These are phyloP conservation scores for Syzygium malaccense DNA, from an alignment of 441 rosid genomes.

Conservation along the genomic window DNA sequence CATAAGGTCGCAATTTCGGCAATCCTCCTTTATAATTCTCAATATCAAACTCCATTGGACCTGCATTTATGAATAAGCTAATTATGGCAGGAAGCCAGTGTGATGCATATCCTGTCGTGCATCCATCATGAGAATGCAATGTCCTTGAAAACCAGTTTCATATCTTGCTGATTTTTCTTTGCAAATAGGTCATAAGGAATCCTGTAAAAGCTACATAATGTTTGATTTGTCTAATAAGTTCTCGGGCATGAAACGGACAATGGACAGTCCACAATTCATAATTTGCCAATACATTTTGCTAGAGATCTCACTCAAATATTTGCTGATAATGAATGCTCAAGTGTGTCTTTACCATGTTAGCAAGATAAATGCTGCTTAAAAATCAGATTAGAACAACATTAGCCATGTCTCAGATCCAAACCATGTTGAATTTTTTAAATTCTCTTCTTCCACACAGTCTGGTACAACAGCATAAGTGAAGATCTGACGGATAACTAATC, in stretches of 20 bases:
- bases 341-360: neutral
- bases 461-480: neutral
- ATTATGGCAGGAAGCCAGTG: neutral
- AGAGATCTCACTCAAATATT: neutral
- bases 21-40: constrained; percentile 9
- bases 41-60: constrained; percentile 20
- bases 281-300: neutral
- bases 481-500: neutral
- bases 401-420: neutral
- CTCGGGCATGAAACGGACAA: neutral
- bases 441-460: neutral
- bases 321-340: neutral
- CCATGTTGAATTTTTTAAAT: neutral
- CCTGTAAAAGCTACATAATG: neutral
- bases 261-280: neutral
- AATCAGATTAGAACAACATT: neutral
- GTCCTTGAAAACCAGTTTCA: neutral
- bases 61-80: neutral
- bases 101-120: neutral
- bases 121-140: neutral
- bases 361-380: neutral
- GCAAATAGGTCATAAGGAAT: neutral
- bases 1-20: constrained; percentile 4
- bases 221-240: neutral
- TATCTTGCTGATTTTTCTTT: neutral